Base-by-base conservation (phyloP, 2,329 filamentous ascomycete species). In the Colletotrichum somersetense region DNA sequence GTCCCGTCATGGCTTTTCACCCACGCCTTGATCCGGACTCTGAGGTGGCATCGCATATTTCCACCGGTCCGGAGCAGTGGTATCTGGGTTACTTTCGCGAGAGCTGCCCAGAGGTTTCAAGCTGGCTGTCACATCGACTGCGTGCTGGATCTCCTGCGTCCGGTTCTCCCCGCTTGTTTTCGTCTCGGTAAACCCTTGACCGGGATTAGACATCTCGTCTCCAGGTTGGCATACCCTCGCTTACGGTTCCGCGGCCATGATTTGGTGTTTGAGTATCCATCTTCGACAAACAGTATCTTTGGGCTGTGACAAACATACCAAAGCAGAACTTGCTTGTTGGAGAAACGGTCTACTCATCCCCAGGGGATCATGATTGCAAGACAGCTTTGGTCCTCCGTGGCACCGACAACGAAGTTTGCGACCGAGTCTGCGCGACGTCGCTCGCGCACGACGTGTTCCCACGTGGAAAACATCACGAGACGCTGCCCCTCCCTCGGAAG, bases 161-260 rank as follows among this genome's bases (percentile, higher is more conserved):
- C 69, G 66, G 30, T 64, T 64, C 38, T 50, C 66, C 40, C 69
- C 69, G 69, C 30, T 46, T 30, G 18, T 69, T 69, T 56, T 57
- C 69, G 69, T 69, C 66, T 69, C 16, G 69, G 66, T 59, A 44
- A 38, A 56, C 40, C 1, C 18, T 61, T 12, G 4, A 23, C n/a
- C 40, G 5, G 0, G 8, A 30, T 11, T 61, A 38, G 66, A 53
- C 40, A 42, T 18, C 30, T 38, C 2, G 5, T 59, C 18, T 23
- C 11, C 20, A 12, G 10, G 10, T 5, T 48, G 30, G 26, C 40
- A 14, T 18, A 18, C 40, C 30, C 26, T 16, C 2, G 30, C 0
- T 7, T 16, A 7, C 5, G 12, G 12, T 57, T n/a, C 26, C 55
- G 3, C 5, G 6, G 23, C 35, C 1, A 2, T 23, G 5, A 11